Conservation (phyloP, 2,329 filamentous ascomycete genomes). For the Diaporthe eres region DNA sequence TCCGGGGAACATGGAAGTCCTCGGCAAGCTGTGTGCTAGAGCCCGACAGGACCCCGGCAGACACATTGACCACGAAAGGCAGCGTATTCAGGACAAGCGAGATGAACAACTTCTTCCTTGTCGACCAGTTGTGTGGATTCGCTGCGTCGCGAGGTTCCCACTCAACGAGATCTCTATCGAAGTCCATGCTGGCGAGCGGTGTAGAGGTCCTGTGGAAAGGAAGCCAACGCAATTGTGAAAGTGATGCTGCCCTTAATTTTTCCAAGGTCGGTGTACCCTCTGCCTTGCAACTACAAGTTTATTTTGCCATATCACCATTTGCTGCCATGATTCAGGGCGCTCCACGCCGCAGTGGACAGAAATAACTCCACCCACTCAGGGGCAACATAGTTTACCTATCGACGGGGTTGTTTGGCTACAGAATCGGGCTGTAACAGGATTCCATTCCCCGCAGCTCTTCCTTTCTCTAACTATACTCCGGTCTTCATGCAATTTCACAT, state of each 20-base stretch:
- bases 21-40: not conserved
- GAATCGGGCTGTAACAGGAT: not conserved
- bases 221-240: not conserved
- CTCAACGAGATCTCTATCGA: conserved; percentile 8
- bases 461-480: not conserved
- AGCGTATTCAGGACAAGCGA: conserved; percentile 7
- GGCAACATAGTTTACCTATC: not conserved
- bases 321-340: not conserved
- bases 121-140: conserved; percentile 8
- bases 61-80: conserved; percentile 18
- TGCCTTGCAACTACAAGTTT: not conserved
- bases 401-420: not conserved
- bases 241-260: not conserved
- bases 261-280: not conserved
- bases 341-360: not conserved
- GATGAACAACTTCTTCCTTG: not conserved
- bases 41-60: conserved; percentile 7
- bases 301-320: not conserved
- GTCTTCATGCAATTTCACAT: not conserved
- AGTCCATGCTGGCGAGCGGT: not conserved
- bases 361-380: not conserved
- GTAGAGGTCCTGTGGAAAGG: not conserved
- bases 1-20: conserved; percentile 9
- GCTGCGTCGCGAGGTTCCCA: conserved; percentile 17
- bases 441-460: not conserved